These are phyloP conservation scores for Zymoseptoria ardabiliae DNA, from an alignment of 2,329 filamentous ascomycete genomes.

Conservation along the genomic window DNA sequence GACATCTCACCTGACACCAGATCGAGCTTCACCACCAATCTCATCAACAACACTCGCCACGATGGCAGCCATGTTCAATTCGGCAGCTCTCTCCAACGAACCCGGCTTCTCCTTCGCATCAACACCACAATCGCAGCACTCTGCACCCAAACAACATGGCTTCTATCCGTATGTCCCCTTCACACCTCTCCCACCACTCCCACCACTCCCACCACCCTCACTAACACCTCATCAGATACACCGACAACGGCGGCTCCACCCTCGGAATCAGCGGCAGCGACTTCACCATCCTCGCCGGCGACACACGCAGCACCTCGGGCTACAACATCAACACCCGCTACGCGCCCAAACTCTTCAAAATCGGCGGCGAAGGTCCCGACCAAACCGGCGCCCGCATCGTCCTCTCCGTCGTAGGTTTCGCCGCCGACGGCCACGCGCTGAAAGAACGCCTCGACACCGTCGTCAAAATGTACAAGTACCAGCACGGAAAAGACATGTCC, in stretches of 20 bases:
- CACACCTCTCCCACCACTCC: not conserved
- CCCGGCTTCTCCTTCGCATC: constrained; percentile 56
- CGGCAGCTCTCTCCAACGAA: constrained; percentile 44
- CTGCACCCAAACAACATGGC: constrained; percentile 58
- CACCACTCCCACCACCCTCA: not conserved
- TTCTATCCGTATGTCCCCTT: constrained; percentile 76
- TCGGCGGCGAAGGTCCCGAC: constrained; percentile 81
- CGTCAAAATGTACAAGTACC: constrained; percentile 98
- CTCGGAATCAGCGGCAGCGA: constrained; percentile 88
- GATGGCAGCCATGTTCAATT: constrained; percentile 51
- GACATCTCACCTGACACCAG: not conserved
- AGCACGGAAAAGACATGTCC: constrained; percentile 92
- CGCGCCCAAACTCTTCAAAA: constrained; percentile 93
- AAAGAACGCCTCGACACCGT: constrained; percentile 89
- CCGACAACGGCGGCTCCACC: constrained; percentile 95
- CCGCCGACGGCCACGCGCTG: constrained; percentile 86
- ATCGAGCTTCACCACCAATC: not conserved
- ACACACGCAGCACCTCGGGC: constrained; percentile 89
- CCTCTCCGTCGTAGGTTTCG: constrained; percentile 90
- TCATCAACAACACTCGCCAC: constrained; percentile 15
- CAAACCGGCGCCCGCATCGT: constrained; percentile 81
- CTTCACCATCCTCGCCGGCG: constrained; percentile 94
- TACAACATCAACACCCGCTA: constrained; percentile 99
- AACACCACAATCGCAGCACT: constrained; percentile 34
- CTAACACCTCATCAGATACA: constrained; percentile 56